Percentiles rank a stretch among this genome's conserved stretches.
Evolutionary conservation across 225 moss, liverwort and hornwort genomes (phyloP).

Genomic region (Anthoceros angustus): DNA sequence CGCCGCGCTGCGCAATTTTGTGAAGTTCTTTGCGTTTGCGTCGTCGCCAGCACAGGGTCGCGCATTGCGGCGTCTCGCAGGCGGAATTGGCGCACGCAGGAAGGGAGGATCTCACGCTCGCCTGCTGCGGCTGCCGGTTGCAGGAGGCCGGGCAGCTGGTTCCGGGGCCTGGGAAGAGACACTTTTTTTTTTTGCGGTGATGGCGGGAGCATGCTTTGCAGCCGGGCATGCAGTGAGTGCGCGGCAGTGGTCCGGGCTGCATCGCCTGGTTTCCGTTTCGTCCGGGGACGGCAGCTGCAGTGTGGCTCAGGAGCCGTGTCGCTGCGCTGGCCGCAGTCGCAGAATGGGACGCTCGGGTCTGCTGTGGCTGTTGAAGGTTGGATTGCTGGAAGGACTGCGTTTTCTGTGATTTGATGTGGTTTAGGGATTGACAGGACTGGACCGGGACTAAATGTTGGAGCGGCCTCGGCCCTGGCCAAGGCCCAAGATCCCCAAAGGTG

Average conservation of each 20-base stretch:
- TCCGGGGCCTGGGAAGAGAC: no score
- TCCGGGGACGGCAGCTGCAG: background rate
- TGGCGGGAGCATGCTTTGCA: slow-evolving; percentile 1
- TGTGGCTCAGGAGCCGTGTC: background rate
- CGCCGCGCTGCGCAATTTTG: no score
- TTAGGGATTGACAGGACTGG: background rate
- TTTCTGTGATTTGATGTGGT: background rate
- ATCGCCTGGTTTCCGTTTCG: background rate
- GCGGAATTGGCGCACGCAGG: no score
- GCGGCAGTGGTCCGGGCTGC: background rate
- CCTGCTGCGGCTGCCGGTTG: no score
- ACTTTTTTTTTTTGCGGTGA: no score
- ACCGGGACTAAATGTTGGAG: background rate
- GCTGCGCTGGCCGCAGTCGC: background rate
- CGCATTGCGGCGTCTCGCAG: no score
- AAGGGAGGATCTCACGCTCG: no score
- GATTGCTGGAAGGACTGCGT: background rate
- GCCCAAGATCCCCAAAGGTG: background rate
- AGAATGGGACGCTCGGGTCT: background rate
- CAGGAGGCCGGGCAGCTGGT: no score
- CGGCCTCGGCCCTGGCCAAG: background rate
- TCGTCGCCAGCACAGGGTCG: no score
- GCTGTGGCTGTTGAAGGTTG: background rate
- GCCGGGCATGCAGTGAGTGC: background rate
- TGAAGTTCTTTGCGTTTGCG: no score